Percentiles rank a stretch among this genome's conserved stretches.
Evolutionary conservation across 805 yeast species (phyloP).

Genomic region (Pichia deserticola): DNA sequence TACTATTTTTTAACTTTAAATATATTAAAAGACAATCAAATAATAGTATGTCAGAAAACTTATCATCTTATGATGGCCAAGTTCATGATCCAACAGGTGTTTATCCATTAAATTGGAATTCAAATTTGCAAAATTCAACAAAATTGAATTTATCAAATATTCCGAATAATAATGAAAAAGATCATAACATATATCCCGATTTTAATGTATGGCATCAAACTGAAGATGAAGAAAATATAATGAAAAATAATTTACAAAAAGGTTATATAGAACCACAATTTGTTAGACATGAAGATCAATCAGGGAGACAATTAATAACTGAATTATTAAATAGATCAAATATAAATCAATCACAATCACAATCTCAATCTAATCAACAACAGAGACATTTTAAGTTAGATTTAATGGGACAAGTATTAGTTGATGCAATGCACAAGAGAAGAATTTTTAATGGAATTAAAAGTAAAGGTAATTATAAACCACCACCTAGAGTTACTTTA

Average conservation of each 20-base stretch:
- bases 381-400: slow-evolving; percentile 16
- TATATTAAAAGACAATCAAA: too few species aligned
- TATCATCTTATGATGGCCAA: slow-evolving; percentile 14
- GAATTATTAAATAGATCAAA: slow-evolving; percentile 1
- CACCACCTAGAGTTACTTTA: slow-evolving; percentile 84
- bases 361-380: background rate
- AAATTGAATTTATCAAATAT: background rate
- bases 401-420: slow-evolving; percentile 42
- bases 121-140: background rate
- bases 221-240: slow-evolving; percentile 43
- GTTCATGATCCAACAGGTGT: slow-evolving; percentile 24
- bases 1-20: too few species aligned
- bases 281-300: slow-evolving; percentile 59
- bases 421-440: slow-evolving; percentile 41
- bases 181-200: slow-evolving; percentile 48
- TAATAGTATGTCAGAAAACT: background rate
- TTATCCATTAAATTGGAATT: slow-evolving; percentile 26
- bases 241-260: slow-evolving; percentile 53
- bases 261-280: slow-evolving; percentile 62
- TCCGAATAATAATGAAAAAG: background rate
- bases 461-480: slow-evolving; percentile 52
- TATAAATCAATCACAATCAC: too few species aligned
- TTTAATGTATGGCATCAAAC: slow-evolving; percentile 64
- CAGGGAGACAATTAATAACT: slow-evolving; percentile 50
- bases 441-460: slow-evolving; percentile 37